These are phyloP conservation scores for Ascochyta rabiei DNA, from an alignment of 2,329 filamentous ascomycete species.

Conservation along the genomic window DNA sequence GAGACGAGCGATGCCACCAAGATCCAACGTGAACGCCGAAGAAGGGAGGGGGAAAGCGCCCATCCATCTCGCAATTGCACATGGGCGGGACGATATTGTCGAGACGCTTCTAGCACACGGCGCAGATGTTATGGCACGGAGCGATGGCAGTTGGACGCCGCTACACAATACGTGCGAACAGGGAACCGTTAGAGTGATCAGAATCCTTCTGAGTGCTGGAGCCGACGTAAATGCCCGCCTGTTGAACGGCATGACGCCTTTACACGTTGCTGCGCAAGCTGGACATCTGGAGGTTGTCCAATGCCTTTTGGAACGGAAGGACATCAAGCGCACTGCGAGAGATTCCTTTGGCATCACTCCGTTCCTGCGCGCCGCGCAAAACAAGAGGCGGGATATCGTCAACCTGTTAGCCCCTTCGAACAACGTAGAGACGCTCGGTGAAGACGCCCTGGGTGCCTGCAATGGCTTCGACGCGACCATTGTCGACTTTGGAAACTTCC, in stretches of 20 bases:
- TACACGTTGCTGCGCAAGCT: constrained; percentile 47
- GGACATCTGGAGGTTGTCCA: constrained; percentile 47
- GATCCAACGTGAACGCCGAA: constrained; percentile 42
- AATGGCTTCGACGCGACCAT: constrained; percentile 49
- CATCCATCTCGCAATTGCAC: constrained; percentile 44
- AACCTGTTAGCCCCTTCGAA: constrained; percentile 51
- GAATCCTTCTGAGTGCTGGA: constrained; percentile 36
- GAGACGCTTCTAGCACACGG: constrained; percentile 40
- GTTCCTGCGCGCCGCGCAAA: constrained; percentile 51
- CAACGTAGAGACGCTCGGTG: constrained; percentile 45
- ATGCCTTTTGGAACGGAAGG: constrained; percentile 43
- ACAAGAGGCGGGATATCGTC: constrained; percentile 50
- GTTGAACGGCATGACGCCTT: constrained; percentile 44
- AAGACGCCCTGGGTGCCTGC: constrained; percentile 43
- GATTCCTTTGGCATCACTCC: constrained; percentile 54
- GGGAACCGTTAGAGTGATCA: constrained; percentile 40
- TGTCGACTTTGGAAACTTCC: constrained; percentile 48
- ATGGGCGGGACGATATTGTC: constrained; percentile 45
- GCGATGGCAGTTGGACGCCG: constrained; percentile 44
- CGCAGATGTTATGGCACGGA: constrained; percentile 41
- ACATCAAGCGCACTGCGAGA: constrained; percentile 46
- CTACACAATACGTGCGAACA: constrained; percentile 46
- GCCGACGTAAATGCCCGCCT: constrained; percentile 44
- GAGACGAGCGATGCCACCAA: constrained; percentile 30
- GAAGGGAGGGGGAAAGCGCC: constrained; percentile 46